phyloP scores from a whole-genome alignment of 257 asterid species.

The Solanum chaucha region DNA sequence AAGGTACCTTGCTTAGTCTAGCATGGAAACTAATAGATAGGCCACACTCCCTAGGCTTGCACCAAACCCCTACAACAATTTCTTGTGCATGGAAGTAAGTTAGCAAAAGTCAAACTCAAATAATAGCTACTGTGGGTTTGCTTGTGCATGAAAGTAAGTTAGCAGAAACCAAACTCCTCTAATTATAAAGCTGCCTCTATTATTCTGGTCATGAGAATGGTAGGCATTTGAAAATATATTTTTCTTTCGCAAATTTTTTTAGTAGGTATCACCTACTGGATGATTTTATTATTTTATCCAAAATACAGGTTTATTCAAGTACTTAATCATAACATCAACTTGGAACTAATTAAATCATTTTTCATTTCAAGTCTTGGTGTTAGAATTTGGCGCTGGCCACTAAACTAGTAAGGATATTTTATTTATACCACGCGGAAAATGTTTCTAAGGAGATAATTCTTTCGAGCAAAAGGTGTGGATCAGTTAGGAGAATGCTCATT shows the following conservation, averaged over 20 bases:
- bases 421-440: background rate
- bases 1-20: background rate
- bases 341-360: too few species aligned
- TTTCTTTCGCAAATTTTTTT: background rate
- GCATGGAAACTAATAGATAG: background rate
- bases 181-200: too few species aligned
- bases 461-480: conserved; percentile 3
- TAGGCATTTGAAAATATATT: too few species aligned
- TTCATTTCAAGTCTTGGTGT: background rate
- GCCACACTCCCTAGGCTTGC: background rate
- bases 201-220: too few species aligned
- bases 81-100: background rate
- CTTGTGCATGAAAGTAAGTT: too few species aligned
- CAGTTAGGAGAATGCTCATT: conserved; percentile 14
- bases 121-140: too few species aligned
- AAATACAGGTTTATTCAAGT: background rate
- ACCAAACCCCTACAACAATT: background rate
- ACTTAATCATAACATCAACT: background rate
- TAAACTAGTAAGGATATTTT: conserved; percentile 3
- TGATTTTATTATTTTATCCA: background rate
- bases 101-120: background rate
- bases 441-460: conserved; percentile 3
- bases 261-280: background rate
- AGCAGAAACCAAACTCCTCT: too few species aligned
- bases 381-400: conserved; percentile 29